These are phyloP conservation scores for Hymenotorrendiella dingleyae DNA, from an alignment of 2,329 filamentous ascomycete genomes.

Conservation along the genomic window DNA sequence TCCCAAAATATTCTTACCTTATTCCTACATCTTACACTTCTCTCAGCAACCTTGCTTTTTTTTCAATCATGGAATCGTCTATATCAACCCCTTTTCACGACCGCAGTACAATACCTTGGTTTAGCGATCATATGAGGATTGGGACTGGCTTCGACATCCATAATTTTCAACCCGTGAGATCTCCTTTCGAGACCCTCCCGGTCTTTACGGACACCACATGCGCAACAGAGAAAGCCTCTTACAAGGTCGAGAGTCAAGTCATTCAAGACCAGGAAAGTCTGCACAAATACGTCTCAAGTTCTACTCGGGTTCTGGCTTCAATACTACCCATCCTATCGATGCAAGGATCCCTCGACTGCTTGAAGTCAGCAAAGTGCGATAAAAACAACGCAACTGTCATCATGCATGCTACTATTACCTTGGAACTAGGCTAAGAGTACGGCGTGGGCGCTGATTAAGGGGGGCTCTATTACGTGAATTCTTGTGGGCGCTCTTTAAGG, in stretches of 20 bases:
- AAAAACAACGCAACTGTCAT: not conserved
- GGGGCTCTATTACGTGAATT: too few species aligned
- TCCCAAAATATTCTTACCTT: too few species aligned
- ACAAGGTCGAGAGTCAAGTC: not conserved
- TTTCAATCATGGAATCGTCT: not conserved
- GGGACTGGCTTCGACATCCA: not conserved
- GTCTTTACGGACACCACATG: not conserved
- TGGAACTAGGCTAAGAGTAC: too few species aligned
- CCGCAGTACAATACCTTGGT: not conserved
- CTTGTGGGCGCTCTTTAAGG: too few species aligned
- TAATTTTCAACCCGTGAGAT: not conserved
- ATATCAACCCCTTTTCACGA: not conserved
- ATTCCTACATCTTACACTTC: too few species aligned
- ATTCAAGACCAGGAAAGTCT: not conserved
- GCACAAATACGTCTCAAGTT: not conserved
- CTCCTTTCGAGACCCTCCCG: not conserved
- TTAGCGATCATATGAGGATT: not conserved
- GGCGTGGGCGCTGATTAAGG: too few species aligned
- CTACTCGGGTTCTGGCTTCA: not conserved
- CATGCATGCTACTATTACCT: not conserved
- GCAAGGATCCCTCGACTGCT: not conserved
- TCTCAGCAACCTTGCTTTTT: not conserved
- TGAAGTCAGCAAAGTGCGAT: not conserved
- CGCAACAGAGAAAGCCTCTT: not conserved
- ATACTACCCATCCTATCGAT: not conserved